Evolutionary conservation across 2,329 filamentous ascomycete genomes (phyloP).

Genomic region (Aspergillus chevalieri): DNA sequence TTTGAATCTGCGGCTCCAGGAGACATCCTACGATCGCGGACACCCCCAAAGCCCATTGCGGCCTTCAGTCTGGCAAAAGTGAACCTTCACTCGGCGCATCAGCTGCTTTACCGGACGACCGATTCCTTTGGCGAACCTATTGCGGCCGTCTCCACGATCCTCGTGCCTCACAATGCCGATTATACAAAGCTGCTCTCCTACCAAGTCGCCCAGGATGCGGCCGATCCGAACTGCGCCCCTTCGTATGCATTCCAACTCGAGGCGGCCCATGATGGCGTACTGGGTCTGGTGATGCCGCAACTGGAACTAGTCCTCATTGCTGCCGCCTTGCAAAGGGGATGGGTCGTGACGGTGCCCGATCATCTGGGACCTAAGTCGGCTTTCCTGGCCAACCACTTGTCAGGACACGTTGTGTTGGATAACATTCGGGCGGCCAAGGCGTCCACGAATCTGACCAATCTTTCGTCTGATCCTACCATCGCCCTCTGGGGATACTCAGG

Average conservation of each 20-base stretch:
- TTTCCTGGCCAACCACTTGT: constrained; percentile 37
- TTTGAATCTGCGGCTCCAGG: constrained; percentile 21
- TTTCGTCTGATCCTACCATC: constrained; percentile 28
- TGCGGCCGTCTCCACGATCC: constrained; percentile 35
- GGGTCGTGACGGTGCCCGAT: constrained; percentile 46
- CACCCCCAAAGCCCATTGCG: constrained; percentile 17
- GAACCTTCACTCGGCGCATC: constrained; percentile 21
- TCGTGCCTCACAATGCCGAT: constrained; percentile 31
- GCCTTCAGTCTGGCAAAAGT: constrained; percentile 14
- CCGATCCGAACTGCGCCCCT: constrained; percentile 20
- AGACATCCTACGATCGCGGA: constrained; percentile 21
- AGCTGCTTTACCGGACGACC: constrained; percentile 39
- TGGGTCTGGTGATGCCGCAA: constrained; percentile 27
- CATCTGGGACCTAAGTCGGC: constrained; percentile 40
- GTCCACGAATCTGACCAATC: constrained; percentile 20
- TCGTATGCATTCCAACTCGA: constrained; percentile 30
- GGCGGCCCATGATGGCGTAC: constrained; percentile 32
- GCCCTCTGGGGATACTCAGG: constrained; percentile 54
- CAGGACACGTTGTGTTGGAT: constrained; percentile 42
- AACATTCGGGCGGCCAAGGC: constrained; percentile 37
- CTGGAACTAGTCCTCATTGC: constrained; percentile 26
- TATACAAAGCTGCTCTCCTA: constrained; percentile 36
- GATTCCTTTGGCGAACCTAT: constrained; percentile 32
- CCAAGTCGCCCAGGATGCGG: constrained; percentile 31
- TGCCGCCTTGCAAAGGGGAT: constrained; percentile 38